Evolutionary conservation across 345 rosid species (phyloP), one percentile per base, ranked within the genome.

Genomic region (Balakata baccata): DNA sequence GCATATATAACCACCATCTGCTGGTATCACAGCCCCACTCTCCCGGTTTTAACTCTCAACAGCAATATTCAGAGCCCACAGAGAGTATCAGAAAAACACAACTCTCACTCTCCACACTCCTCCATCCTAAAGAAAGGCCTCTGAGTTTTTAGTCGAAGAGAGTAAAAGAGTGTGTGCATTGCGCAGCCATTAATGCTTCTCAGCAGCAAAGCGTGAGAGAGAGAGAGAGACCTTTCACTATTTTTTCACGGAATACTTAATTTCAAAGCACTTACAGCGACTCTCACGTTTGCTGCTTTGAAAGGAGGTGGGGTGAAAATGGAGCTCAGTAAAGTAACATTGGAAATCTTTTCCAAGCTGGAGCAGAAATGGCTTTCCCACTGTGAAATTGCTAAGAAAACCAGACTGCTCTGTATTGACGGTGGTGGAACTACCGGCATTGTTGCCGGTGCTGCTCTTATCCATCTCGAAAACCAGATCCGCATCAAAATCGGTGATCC

Each of bases 281-380:
- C 38, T n/a, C 58, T 13, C 23, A 25, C 3, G 10, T 66, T 25
- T 37, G 20, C 13, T 59, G 17, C 17, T 25, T 58, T 25, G 34
- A 10, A 43, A 7, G n/a, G 12, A 23, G 22, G 4, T 11, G n/a
- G 65, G 5, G 43, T 46, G 6, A 62, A 74, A 65, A 92, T 92
- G 98, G 97, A 95, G 66, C 86, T 92, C 53, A 90, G 97, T 78
- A 87, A 95, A 82, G 96, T 88, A 13, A 90, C 98, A 38, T 85
- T 92, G 0, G 99, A 95, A 84, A 95, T 95, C 82, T 95, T 95
- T 84, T 81, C 89, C 0, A 88, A 89, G 74, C 95, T 95, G 3
- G 99, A 95, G 81, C 97, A 87, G 71, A 85, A 92, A 82, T 92
- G 93, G 97, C 90, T 94, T 46, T 90, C 97, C 22, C 97, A 92